phyloP scores from a whole-genome alignment of 2,329 filamentous ascomycete species.

The Delphinella strobiligena region DNA sequence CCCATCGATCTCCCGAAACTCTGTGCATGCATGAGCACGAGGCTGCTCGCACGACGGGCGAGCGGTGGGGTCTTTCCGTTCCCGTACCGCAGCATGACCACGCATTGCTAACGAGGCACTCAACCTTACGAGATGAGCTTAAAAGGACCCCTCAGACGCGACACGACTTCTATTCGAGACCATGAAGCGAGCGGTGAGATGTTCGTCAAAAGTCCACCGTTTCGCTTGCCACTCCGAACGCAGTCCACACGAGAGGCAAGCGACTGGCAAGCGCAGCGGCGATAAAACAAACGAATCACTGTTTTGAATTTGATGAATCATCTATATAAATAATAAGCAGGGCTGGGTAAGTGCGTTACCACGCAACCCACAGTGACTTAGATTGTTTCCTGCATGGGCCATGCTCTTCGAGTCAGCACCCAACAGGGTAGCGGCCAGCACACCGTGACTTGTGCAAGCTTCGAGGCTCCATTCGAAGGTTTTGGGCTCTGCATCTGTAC shows the following conservation, averaged over 20 bases:
- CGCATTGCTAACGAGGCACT: not conserved
- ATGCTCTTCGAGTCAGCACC: not conserved
- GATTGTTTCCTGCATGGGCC: not conserved
- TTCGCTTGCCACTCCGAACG: too few species aligned
- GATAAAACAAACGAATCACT: not conserved
- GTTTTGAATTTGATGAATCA: not conserved
- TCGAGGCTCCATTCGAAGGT: not conserved
- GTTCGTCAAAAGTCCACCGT: too few species aligned
- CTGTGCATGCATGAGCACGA: not conserved
- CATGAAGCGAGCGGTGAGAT: too few species aligned
- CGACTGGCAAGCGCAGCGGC: not conserved
- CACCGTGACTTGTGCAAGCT: not conserved
- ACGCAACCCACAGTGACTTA: not conserved
- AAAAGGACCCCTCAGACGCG: too few species aligned
- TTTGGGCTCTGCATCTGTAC: not conserved
- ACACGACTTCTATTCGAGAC: too few species aligned
- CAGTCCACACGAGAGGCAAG: too few species aligned
- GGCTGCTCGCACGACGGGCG: not conserved
- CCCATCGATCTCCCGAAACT: not conserved
- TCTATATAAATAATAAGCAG: not conserved
- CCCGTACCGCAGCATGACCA: not conserved
- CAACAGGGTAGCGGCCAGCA: not conserved
- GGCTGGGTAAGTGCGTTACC: not conserved
- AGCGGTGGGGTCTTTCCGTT: not conserved
- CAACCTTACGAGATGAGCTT: too few species aligned